phyloP scores from a whole-genome alignment of 441 rosid genomes.

The Croton laevigatus region DNA sequence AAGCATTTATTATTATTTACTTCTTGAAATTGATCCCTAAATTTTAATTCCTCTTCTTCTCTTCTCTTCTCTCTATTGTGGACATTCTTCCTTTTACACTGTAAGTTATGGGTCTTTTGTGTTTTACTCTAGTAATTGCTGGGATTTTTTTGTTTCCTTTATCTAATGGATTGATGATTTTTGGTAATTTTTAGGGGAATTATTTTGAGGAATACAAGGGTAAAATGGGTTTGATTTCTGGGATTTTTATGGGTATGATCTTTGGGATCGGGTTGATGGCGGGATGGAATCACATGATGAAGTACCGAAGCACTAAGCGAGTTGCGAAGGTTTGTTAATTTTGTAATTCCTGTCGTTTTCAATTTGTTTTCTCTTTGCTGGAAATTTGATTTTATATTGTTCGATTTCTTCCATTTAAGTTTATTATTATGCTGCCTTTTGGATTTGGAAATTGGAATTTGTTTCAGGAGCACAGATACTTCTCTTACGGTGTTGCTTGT shows the following conservation, averaged over 20 bases:
- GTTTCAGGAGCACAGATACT: neutral
- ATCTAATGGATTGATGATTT: neutral
- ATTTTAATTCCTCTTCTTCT: neutral
- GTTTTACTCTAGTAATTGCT: neutral
- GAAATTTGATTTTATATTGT: neutral
- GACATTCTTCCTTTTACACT: neutral
- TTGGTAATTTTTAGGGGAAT: slow-evolving; percentile 4
- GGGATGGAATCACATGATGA: slow-evolving; percentile 94
- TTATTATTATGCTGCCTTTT: neutral
- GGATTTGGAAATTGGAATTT: neutral
- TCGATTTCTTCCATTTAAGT: neutral
- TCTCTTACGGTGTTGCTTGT: neutral
- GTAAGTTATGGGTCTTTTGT: neutral
- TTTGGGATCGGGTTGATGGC: slow-evolving; percentile 91
- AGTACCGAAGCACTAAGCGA: slow-evolving; percentile 73
- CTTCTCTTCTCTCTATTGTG: neutral
- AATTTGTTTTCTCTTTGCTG: neutral
- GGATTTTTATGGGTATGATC: slow-evolving; percentile 66
- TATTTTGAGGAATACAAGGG: slow-evolving; percentile 23
- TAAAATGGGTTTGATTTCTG: slow-evolving; percentile 85
- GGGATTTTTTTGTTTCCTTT: neutral
- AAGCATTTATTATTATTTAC: neutral
- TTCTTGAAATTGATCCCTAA: slow-evolving; percentile 1
- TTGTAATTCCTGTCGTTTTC: neutral
- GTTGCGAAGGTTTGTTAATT: slow-evolving; percentile 58